Conservation (phyloP, 352 stramenopile genomes). For the Phytophthora idaei region DNA sequence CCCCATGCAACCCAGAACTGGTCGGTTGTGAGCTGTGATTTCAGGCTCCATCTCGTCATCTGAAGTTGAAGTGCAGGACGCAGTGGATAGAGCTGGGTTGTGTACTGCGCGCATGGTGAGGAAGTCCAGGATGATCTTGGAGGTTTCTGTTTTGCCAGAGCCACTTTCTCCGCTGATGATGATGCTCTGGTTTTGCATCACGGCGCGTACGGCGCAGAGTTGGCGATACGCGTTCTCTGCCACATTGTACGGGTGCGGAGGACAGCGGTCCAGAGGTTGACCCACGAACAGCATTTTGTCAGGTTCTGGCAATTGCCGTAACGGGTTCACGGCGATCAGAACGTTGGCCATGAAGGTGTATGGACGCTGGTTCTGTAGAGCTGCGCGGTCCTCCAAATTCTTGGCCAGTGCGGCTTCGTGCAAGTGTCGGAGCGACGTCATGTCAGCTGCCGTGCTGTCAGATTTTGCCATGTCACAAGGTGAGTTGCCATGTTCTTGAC, state of each 20-base stretch:
- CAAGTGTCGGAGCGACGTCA: slow-evolving; percentile 84
- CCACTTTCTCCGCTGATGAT: slow-evolving; percentile 95
- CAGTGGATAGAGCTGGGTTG: slow-evolving; percentile 47
- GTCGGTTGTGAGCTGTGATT: slow-evolving; percentile 43
- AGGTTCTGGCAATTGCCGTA: slow-evolving; percentile 72
- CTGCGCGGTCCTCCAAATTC: slow-evolving; percentile 85
- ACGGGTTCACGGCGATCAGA: slow-evolving; percentile 85
- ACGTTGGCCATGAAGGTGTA: slow-evolving; percentile 92
- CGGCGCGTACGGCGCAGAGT: slow-evolving; percentile 75
- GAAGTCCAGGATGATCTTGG: slow-evolving; percentile 93
- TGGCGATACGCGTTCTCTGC: slow-evolving; percentile 86
- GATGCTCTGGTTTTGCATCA: slow-evolving; percentile 94
- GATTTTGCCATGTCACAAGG: neutral
- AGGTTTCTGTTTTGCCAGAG: slow-evolving; percentile 95
- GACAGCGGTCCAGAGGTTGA: slow-evolving; percentile 69
- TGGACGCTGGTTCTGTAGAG: slow-evolving; percentile 71
- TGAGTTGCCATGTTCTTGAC: neutral
- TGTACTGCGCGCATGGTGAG: slow-evolving; percentile 75
- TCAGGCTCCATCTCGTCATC: slow-evolving; percentile 75
- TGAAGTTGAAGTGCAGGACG: slow-evolving; percentile 49
- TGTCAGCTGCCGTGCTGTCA: slow-evolving; percentile 68
- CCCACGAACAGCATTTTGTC: slow-evolving; percentile 76
- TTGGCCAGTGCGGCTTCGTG: slow-evolving; percentile 88
- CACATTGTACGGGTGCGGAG: slow-evolving; percentile 86
- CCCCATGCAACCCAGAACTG: slow-evolving; percentile 33